Percentiles rank a stretch among this genome's conserved stretches.
These are phyloP conservation scores for Lactarius pseudohatsudake DNA, from an alignment of 768 basidiomycete genomes.

Conservation along the genomic window DNA sequence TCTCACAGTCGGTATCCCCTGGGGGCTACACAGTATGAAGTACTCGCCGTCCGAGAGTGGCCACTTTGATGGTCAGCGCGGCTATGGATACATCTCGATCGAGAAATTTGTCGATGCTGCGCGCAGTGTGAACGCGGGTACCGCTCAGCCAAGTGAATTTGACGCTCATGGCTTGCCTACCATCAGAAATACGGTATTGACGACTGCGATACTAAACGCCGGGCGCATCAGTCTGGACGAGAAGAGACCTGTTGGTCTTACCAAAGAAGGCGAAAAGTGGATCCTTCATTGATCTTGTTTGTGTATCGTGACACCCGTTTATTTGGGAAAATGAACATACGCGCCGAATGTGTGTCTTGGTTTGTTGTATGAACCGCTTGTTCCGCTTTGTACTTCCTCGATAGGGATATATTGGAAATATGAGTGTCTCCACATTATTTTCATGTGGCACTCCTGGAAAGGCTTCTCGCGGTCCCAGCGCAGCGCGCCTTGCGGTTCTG, in stretches of 20 bases:
- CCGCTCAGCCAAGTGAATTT: slow-evolving; percentile 65
- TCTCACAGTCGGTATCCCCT: background rate
- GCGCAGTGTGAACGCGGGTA: slow-evolving; percentile 71
- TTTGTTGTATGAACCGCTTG: slow-evolving; percentile 2
- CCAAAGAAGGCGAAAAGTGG: slow-evolving; percentile 64
- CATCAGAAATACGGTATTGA: slow-evolving; percentile 83
- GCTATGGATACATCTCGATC: slow-evolving; percentile 89
- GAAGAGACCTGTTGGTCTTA: slow-evolving; percentile 79
- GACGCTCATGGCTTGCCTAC: slow-evolving; percentile 83
- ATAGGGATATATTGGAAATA: slow-evolving; percentile 13
- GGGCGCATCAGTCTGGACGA: slow-evolving; percentile 90
- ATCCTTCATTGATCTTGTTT: slow-evolving; percentile 53
- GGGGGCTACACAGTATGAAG: slow-evolving; percentile 66
- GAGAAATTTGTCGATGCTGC: slow-evolving; percentile 90
- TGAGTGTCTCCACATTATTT: background rate
- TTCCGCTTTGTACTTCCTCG: slow-evolving; percentile 17
- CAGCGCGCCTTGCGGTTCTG: background rate
- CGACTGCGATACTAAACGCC: slow-evolving; percentile 86
- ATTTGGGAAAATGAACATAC: slow-evolving; percentile 5
- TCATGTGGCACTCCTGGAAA: background rate
- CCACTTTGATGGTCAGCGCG: slow-evolving; percentile 91
- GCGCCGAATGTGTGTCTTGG: slow-evolving; percentile 6
- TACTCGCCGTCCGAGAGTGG: slow-evolving; percentile 90
- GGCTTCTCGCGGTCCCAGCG: background rate
- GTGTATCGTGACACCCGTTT: slow-evolving; percentile 25